Evolutionary conservation across 148 eudicot species (phyloP).

Genomic region (Vaccinium macrocarpon): DNA sequence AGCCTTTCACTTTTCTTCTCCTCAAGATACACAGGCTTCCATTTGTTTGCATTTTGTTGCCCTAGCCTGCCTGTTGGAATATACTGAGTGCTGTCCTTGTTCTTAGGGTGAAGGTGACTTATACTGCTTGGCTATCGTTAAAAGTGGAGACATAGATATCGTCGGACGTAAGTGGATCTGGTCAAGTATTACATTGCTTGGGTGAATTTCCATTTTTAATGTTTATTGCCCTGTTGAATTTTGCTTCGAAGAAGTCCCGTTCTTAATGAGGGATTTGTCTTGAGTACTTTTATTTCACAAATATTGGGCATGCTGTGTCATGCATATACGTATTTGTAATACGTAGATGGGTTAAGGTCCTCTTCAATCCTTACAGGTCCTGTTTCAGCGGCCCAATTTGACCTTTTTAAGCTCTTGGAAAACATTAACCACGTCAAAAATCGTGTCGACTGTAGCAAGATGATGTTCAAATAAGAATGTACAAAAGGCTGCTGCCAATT

Average conservation of each 20-base stretch:
- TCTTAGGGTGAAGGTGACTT: conserved; percentile 32
- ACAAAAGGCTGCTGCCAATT: no score
- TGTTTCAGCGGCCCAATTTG: neutral
- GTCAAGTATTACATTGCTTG: neutral
- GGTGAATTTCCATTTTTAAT: neutral
- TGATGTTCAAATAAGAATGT: no score
- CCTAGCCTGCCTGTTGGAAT: neutral
- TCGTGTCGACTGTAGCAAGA: neutral
- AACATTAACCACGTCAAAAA: neutral
- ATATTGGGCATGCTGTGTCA: neutral
- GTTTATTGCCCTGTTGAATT: neutral
- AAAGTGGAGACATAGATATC: conserved; percentile 55
- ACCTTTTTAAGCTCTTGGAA: neutral
- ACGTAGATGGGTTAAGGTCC: neutral
- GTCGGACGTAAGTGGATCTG: conserved; percentile 52
- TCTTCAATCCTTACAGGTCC: neutral
- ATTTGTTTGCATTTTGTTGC: neutral
- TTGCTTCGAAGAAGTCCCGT: neutral
- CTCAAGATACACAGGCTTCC: neutral
- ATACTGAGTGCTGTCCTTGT: conserved; percentile 13
- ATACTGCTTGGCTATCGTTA: conserved; percentile 62
- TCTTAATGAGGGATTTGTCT: neutral
- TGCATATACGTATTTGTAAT: neutral
- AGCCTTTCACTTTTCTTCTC: neutral
- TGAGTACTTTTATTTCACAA: neutral